Evolutionary conservation across 2,329 filamentous ascomycete genomes (phyloP).

Genomic region (Stagonosporopsis vannaccii): DNA sequence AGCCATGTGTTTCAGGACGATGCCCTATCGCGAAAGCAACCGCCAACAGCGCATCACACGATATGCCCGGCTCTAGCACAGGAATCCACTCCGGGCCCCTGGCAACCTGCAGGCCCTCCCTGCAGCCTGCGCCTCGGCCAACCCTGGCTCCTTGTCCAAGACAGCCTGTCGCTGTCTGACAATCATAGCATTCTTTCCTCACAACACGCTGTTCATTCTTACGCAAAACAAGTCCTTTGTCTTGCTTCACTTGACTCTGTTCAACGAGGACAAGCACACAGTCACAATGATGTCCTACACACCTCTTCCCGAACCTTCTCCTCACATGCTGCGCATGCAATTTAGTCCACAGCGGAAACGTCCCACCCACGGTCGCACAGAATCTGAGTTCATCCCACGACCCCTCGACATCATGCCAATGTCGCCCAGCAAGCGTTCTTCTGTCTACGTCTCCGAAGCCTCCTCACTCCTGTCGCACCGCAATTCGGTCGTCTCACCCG

Average conservation of each 20-base stretch:
- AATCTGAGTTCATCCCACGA: conserved; percentile 33
- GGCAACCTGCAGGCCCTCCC: conserved; percentile 31
- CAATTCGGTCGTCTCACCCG: conserved; percentile 29
- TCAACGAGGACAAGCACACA: conserved; percentile 7
- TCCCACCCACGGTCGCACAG: conserved; percentile 31
- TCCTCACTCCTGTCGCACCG: conserved; percentile 31
- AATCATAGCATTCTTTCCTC: conserved; percentile 24
- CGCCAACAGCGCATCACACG: conserved; percentile 15
- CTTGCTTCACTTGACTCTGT: conserved; percentile 10
- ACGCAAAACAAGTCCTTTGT: conserved; percentile 18
- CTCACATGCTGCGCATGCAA: conserved; percentile 25
- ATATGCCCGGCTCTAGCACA: conserved; percentile 15
- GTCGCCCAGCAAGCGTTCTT: conserved; percentile 32
- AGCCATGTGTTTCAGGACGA: conserved; percentile 15
- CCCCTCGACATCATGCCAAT: conserved; percentile 28
- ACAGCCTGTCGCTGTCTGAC: conserved; percentile 21
- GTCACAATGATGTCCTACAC: conserved; percentile 31
- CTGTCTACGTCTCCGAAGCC: conserved; percentile 38
- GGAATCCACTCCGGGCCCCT: conserved; percentile 24
- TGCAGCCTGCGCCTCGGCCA: conserved; percentile 28
- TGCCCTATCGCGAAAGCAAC: conserved; percentile 14
- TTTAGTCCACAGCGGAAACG: conserved; percentile 32
- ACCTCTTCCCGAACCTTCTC: conserved; percentile 25
- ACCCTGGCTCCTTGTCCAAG: conserved; percentile 23
- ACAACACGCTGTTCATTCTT: conserved; percentile 17